Evolutionary conservation across 169 alveolate genomes (phyloP), one percentile per base, ranked within the genome.

Genomic region (Plasmodium yoelii): DNA sequence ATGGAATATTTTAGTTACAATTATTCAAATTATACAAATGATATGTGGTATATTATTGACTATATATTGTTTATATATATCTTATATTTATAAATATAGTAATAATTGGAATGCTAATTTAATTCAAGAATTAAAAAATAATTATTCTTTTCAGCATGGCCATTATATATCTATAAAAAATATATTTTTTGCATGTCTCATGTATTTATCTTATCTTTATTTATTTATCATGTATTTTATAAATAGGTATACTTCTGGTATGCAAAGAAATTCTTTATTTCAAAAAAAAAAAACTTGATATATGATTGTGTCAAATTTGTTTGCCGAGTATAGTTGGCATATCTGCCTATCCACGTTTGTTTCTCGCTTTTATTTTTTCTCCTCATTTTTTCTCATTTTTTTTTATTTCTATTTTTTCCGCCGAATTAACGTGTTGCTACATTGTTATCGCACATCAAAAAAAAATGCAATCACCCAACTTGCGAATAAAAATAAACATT

Each of bases 1-100:
- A 57, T 95, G 97, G 97, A 96, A 94, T 7, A 73, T 92, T 24
- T 18, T 72, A 6, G 96, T 95, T 6, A 95, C 97, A 22, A 47
- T 91, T 6, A 68, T 92, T 13, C 97, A 95, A 77, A 95, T 95
- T 44, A 13, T 75, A 8, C 97, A 95, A 70, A 95, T 95, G 97
- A 15, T 95, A 13, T 74, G 88, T n/a, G 97, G 97, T 2, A 73
- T 88, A 19, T 10, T 75, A 1, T 51, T 88, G 0, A 82, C 93
- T 73, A 8, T 59, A 51, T 73, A 86, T 69, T 63, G 92, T 49
- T 61, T 87, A 65, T 51, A 69, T 51, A 57, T 73, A 77, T 15
- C 92, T 60, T 86, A 82, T 84, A 12, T 68, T 8, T 64, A 49
- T 69, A 24, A 55, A 67, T 73, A 61, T 65, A 44, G 56, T 69